Evolutionary conservation across 2,329 filamentous ascomycete species (phyloP), one percentile per base, ranked within the genome.

Genomic region (Alternaria triticina): DNA sequence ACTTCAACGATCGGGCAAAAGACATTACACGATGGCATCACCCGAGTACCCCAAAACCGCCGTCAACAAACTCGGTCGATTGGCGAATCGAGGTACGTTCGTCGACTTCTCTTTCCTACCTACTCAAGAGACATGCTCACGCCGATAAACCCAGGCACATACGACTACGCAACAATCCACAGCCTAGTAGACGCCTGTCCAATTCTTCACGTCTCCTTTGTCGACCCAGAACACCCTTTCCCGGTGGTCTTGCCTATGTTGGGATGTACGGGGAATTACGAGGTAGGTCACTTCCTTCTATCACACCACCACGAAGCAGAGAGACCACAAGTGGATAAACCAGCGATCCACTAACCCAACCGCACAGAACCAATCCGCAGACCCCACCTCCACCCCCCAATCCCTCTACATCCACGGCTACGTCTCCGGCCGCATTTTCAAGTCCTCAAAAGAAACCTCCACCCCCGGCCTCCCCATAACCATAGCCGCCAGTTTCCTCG

Each of bases 341-440:
- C 28, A 30, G 2, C 25, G 20, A 22, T 10, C 0, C 4, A 17
- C 33, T n/a, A 40, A 40, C 33, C 33, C 8, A 40, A 9, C 15
- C 8, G 8, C 33, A 10, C 33, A 40, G 33, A 78, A 86, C 17
- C 69, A 51, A 15, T 84, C 86, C 54, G 88, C 90, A 0, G 83
- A 93, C 6, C 90, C 36, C 15, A 17, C 94, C 61, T 86, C 91
- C 23, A 62, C 54, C 65, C 58, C 59, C 6, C 72, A 74, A 33
- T 65, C 76, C 33, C 45, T 80, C 6, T 80, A 80, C 54, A 68
- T 80, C 33, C 77, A 80, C 63, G 77, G 77, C 59, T 77, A 75
- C 56, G 66, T 77, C 4, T 72, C 73, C 6, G 69, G 89, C 1
- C 90, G 93, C 8, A 84, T 97, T 33, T 91, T 95, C 66, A 55